Base-by-base conservation (phyloP, 2,329 filamentous ascomycete species). In the Basipetospora chlamydospora region DNA sequence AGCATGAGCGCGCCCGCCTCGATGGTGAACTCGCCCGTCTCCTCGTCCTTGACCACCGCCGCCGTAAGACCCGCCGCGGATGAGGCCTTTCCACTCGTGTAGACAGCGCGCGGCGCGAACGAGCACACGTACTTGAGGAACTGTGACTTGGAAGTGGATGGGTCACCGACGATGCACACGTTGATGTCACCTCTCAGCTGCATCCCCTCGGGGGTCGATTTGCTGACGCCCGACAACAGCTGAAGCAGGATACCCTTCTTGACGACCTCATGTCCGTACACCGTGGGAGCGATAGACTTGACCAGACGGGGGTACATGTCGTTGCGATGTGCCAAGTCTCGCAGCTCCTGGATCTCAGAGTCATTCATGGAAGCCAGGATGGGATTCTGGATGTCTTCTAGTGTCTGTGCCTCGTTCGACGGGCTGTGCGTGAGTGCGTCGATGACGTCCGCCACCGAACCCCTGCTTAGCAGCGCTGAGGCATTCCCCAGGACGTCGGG, bases 231-330 rank as follows among this genome's bases (percentile, higher is more conserved):
- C 25, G 90, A 88, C 53, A 98, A 98, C 28, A 98, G 73, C 52
- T 98, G 90, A 4, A 98, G 75, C 9, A 98, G 66, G 42, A 98
- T 95, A 10, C 90, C 90, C 61, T 98, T 98, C 67, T 98, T 98
- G 33, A 96, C 86, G 50, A 98, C 90, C 46, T 98, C 90, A 77
- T 93, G 82, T 58, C 98, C 90, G 61, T 92, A 95, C 49, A 98
- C 80, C 41, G 87, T 95, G 11, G 90, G 90, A 2, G 90, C 90
- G 18, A 98, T 65, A 2, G 88, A 96, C 26, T 88, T 75, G 13
- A 90, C 73, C 4, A 98, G 73, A 17, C 98, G 71, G 15, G 98
- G 87, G 55, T 98, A 98, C 37, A 98, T 77, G 55, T 98, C 90
- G 2, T 78, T 66, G 37, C 90, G 76, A 58, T 96, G 88, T 18